phyloP scores from a whole-genome alignment of 192 early-diverging fungal genomes.

The Powellomyces hirtus region DNA sequence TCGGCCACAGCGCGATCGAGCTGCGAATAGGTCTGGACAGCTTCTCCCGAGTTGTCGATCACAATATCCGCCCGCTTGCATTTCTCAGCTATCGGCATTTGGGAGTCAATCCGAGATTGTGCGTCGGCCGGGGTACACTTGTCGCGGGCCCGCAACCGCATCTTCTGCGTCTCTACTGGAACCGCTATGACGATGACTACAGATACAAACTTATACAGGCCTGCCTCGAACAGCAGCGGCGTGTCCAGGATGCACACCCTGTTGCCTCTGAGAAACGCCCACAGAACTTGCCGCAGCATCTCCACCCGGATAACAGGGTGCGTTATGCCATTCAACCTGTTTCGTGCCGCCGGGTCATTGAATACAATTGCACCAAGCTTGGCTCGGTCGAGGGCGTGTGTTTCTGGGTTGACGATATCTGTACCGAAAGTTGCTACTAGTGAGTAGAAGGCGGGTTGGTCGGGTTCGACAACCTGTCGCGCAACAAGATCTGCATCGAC shows the following conservation, averaged over 20 bases:
- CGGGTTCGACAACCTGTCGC: slow-evolving; percentile 77
- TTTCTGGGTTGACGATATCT: slow-evolving; percentile 50
- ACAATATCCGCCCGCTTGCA: slow-evolving; percentile 73
- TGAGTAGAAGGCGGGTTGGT: slow-evolving; percentile 64
- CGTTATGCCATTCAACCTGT: slow-evolving; percentile 75
- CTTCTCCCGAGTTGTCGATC: slow-evolving; percentile 76
- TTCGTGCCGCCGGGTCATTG: slow-evolving; percentile 64
- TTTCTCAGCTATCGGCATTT: slow-evolving; percentile 83
- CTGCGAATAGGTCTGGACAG: not conserved
- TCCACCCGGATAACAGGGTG: slow-evolving; percentile 87
- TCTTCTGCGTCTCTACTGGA: slow-evolving; percentile 67
- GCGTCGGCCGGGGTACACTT: slow-evolving; percentile 64
- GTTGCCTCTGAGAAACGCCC: slow-evolving; percentile 67
- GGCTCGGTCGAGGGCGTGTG: slow-evolving; percentile 63
- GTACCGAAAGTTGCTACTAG: slow-evolving; percentile 78
- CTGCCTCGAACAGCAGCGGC: slow-evolving; percentile 88
- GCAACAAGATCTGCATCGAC: slow-evolving; percentile 93
- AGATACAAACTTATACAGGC: slow-evolving; percentile 70
- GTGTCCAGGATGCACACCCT: slow-evolving; percentile 81
- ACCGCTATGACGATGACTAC: slow-evolving; percentile 78
- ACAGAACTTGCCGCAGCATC: slow-evolving; percentile 67
- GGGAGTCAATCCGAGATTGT: slow-evolving; percentile 68
- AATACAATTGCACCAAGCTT: slow-evolving; percentile 83
- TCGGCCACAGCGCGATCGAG: not conserved
- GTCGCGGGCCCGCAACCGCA: slow-evolving; percentile 73